Conservation (phyloP, 2,329 filamentous ascomycete species). For the Sordariomycetes sp. region DNA sequence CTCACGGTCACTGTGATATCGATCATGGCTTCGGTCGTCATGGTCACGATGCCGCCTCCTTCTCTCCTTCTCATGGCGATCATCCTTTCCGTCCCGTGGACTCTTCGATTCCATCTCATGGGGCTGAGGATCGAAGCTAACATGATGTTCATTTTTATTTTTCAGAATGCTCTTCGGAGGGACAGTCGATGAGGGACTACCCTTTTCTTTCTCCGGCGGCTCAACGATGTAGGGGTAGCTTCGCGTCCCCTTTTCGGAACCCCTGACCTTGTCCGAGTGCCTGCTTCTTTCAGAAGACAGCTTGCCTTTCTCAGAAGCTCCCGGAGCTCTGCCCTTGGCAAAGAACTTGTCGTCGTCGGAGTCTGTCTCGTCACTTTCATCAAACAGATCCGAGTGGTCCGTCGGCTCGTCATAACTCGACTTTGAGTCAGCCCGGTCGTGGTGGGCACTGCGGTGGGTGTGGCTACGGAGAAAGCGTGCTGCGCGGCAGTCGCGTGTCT, state of each 20-base stretch:
- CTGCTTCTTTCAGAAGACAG: too few relatives aligned
- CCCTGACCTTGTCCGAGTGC: slow-evolving; percentile 22
- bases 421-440: slow-evolving; percentile 19
- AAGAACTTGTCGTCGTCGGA: slow-evolving; percentile 23
- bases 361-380: slow-evolving; percentile 21
- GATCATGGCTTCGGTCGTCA: slow-evolving; percentile 15
- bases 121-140: slow-evolving; percentile 41
- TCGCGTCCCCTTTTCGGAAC: slow-evolving; percentile 18
- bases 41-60: slow-evolving; percentile 11
- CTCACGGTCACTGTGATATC: slow-evolving; percentile 18
- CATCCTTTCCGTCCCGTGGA: slow-evolving; percentile 7
- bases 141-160: slow-evolving; percentile 49
- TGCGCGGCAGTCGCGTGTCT: slow-evolving; percentile 36
- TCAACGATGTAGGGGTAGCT: slow-evolving; percentile 26
- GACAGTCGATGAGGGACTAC: slow-evolving; percentile 23
- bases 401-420: slow-evolving; percentile 20
- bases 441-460: slow-evolving; percentile 5
- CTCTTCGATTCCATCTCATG: slow-evolving; percentile 28
- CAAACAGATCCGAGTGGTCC: slow-evolving; percentile 18
- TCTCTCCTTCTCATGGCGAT: slow-evolving; percentile 15
- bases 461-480: slow-evolving; percentile 17
- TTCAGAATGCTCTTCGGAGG: slow-evolving; percentile 52
- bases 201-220: slow-evolving; percentile 21
- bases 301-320: too few relatives aligned
- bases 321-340: too few relatives aligned